These are phyloP conservation scores for Dendrobium officinale DNA, from an alignment of 106 monocot species.

Conservation along the genomic window DNA sequence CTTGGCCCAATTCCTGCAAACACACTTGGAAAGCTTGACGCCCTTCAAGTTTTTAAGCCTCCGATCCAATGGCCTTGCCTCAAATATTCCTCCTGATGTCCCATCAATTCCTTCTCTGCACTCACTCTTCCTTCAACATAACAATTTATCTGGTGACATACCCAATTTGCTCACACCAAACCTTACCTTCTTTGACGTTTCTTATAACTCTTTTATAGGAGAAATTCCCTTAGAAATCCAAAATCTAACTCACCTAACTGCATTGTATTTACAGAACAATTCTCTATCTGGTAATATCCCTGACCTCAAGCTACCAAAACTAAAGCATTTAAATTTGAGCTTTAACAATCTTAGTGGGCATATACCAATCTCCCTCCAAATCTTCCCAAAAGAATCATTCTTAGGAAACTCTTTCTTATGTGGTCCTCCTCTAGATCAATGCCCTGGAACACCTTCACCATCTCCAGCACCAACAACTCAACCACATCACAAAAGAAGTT, in stretches of 20 bases:
- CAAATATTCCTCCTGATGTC: constrained; percentile 58
- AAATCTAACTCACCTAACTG: constrained; percentile 39
- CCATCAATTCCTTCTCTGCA: constrained; percentile 56
- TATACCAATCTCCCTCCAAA: constrained; percentile 41
- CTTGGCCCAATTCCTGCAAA: constrained; percentile 60
- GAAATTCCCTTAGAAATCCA: constrained; percentile 27
- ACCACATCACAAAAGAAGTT: constrained; percentile 15
- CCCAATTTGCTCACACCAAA: constrained; percentile 38
- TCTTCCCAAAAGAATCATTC: constrained; percentile 61
- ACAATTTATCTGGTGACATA: constrained; percentile 68
- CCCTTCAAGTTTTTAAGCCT: constrained; percentile 68
- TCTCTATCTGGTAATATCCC: constrained; percentile 72
- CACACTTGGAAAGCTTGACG: constrained; percentile 80
- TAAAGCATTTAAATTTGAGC: constrained; percentile 68
- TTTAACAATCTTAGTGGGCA: constrained; percentile 58
- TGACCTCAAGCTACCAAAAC: constrained; percentile 38
- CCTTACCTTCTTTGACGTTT: constrained; percentile 67
- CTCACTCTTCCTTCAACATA: constrained; percentile 79
- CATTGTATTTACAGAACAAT: constrained; percentile 57
- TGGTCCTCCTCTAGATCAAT: constrained; percentile 51
- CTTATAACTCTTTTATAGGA: constrained; percentile 63
- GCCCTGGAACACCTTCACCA: constrained; percentile 46
- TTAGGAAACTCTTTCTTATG: constrained; percentile 69
- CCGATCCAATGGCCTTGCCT: constrained; percentile 66
- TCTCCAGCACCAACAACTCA: constrained; percentile 22